phyloP scores from a whole-genome alignment of 352 stramenopile genomes.

The Phytophthora pseudosyringae region DNA sequence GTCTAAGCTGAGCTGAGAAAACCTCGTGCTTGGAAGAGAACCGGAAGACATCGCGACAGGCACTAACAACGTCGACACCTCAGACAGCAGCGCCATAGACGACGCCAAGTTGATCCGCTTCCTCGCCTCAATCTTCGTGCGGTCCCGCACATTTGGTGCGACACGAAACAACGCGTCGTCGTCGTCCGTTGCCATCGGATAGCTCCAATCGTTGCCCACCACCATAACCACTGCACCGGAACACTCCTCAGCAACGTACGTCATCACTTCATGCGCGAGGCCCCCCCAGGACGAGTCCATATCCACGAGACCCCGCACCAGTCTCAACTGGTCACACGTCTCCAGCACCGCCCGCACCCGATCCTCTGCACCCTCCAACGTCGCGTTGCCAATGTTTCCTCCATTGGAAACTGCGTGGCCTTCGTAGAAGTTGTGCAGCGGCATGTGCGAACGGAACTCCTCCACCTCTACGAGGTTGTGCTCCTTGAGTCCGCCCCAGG shows the following conservation, averaged over 20 bases:
- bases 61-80: constrained; percentile 62
- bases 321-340: constrained; percentile 67
- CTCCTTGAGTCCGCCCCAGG: constrained; percentile 57
- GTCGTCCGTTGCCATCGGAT: constrained; percentile 62
- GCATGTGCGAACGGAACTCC: constrained; percentile 80
- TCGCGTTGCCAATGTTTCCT: constrained; percentile 59
- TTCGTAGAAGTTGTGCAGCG: constrained; percentile 87
- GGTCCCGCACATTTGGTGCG: constrained; percentile 47
- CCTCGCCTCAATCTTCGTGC: constrained; percentile 63
- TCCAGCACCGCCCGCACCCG: constrained; percentile 66
- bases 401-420: constrained; percentile 53
- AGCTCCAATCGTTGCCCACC: constrained; percentile 79
- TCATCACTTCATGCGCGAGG: constrained; percentile 73
- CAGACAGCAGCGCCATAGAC: constrained; percentile 63
- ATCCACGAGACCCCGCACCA: constrained; percentile 77
- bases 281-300: constrained; percentile 85
- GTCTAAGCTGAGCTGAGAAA: constrained; percentile 38
- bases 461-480: constrained; percentile 73
- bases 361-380: constrained; percentile 68
- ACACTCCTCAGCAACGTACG: constrained; percentile 77
- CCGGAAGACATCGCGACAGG: constrained; percentile 54
- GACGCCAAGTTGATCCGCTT: constrained; percentile 69
- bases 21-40: constrained; percentile 36
- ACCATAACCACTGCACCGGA: constrained; percentile 54
- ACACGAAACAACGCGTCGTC: constrained; percentile 49